These are phyloP conservation scores for Hypsizygus ulmarius DNA, from an alignment of 1,284 basidiomycete species.

Conservation along the genomic window DNA sequence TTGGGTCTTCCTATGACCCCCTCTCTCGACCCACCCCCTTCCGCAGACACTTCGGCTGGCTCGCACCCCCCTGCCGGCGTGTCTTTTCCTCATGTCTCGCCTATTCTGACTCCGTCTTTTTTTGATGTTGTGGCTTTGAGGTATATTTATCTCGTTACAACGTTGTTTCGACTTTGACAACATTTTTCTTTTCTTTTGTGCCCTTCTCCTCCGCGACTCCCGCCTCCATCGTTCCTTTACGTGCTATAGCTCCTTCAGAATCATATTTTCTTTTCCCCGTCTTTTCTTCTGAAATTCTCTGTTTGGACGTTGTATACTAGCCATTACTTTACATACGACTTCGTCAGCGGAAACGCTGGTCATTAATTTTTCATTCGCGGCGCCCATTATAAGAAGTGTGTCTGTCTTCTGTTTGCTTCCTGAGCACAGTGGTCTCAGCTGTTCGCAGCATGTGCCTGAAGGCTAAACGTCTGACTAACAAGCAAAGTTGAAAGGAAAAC, in stretches of 20 bases:
- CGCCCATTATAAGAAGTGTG: too few relatives aligned
- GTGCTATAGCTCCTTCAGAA: neutral
- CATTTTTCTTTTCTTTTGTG: too few relatives aligned
- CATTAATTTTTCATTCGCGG: too few relatives aligned
- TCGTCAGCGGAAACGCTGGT: too few relatives aligned
- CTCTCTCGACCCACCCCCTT: too few relatives aligned
- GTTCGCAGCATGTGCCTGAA: too few relatives aligned
- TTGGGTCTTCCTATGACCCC: too few relatives aligned
- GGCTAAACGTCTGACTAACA: too few relatives aligned
- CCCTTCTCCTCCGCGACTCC: neutral
- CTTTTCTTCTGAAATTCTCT: slow-evolving; percentile 1
- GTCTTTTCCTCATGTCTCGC: neutral
- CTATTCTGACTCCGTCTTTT: neutral
- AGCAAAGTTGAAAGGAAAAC: too few relatives aligned
- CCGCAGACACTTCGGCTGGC: too few relatives aligned
- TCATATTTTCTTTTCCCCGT: neutral
- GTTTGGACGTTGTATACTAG: slow-evolving; percentile 14
- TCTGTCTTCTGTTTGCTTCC: too few relatives aligned
- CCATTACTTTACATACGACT: neutral
- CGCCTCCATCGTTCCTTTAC: neutral
- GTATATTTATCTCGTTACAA: slow-evolving; percentile 18
- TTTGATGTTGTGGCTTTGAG: slow-evolving; percentile 11
- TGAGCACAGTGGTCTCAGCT: too few relatives aligned
- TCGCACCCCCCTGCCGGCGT: neutral
- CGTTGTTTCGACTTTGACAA: neutral